Evolutionary conservation across 306 rosid genomes (phyloP).

Genomic region (Ochetophila trinervis): DNA sequence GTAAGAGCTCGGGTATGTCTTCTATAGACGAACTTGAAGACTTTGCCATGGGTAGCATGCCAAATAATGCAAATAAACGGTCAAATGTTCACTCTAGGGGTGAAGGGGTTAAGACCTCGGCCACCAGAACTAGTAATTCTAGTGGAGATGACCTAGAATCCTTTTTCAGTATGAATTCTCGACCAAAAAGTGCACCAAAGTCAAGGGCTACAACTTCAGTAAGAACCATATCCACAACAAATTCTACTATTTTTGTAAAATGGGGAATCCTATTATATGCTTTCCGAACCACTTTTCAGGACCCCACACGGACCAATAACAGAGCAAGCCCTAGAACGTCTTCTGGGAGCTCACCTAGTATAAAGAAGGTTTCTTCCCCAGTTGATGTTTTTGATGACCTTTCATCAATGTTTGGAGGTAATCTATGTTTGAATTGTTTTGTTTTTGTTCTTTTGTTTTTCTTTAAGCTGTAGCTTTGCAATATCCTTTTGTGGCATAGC

Average conservation of each 20-base stretch:
- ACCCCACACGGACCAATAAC: conserved; percentile 41
- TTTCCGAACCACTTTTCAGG: conserved; percentile 48
- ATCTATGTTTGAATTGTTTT: conserved; percentile 21
- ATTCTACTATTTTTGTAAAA: conserved; percentile 21
- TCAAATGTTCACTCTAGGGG: conserved; percentile 28
- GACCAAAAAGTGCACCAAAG: conserved; percentile 81
- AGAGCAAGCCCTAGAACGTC: conserved; percentile 33
- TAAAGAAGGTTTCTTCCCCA: conserved; percentile 55
- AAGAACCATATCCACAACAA: conserved; percentile 22
- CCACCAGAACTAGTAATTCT: conserved; percentile 34
- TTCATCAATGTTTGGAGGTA: conserved; percentile 70
- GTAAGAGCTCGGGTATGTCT: conserved; percentile 41
- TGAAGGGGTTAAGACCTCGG: conserved; percentile 25
- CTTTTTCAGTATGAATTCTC: conserved; percentile 48
- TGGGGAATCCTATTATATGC: conserved; percentile 22
- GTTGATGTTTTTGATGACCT: conserved; percentile 55
- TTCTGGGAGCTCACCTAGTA: conserved; percentile 41
- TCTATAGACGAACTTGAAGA: conserved; percentile 78
- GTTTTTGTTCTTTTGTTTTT: background rate
- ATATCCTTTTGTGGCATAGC: background rate
- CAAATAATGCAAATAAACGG: conserved; percentile 35
- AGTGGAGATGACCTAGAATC: conserved; percentile 67
- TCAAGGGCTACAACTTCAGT: conserved; percentile 65
- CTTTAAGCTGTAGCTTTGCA: background rate
- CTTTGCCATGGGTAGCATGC: conserved; percentile 60